A percentile compares a stretch with the other conserved stretches of the same genome.
phyloP scores from a whole-genome alignment of 805 yeast genomes.

The Metschnikowia shivogae region DNA sequence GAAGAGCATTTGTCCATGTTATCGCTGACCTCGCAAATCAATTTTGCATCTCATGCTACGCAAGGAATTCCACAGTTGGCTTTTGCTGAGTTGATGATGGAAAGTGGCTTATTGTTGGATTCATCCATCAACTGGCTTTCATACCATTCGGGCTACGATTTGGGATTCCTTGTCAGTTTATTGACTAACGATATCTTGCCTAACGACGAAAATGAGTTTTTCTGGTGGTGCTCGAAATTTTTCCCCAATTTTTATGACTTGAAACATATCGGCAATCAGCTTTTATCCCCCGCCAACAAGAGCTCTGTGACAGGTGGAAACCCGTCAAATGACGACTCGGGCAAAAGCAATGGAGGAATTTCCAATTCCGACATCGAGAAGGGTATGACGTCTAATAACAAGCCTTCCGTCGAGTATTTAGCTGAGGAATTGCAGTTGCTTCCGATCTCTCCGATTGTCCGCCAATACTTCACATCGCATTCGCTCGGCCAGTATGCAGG shows the following conservation, averaged over 20 bases:
- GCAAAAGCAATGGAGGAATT: background rate
- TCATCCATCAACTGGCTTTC: slow-evolving; percentile 78
- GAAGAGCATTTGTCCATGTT: slow-evolving; percentile 79
- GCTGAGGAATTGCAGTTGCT: slow-evolving; percentile 66
- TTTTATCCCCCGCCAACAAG: slow-evolving; percentile 19
- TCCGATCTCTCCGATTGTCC: slow-evolving; percentile 52
- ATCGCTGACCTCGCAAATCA: slow-evolving; percentile 72
- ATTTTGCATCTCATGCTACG: slow-evolving; percentile 67
- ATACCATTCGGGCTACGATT: slow-evolving; percentile 91
- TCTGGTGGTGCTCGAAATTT: slow-evolving; percentile 61
- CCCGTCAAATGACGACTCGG: slow-evolving; percentile 5
- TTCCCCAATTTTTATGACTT: slow-evolving; percentile 85
- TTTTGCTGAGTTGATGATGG: slow-evolving; percentile 80
- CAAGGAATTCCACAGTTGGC: slow-evolving; percentile 75
- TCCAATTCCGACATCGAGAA: slow-evolving; percentile 7
- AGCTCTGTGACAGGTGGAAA: slow-evolving; percentile 4
- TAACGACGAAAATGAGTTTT: slow-evolving; percentile 70
- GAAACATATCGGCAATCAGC: slow-evolving; percentile 48
- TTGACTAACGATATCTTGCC: slow-evolving; percentile 78
- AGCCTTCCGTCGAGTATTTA: slow-evolving; percentile 54
- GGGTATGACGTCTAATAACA: slow-evolving; percentile 18
- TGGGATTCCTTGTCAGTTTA: slow-evolving; percentile 80
- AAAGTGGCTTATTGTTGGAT: slow-evolving; percentile 79
- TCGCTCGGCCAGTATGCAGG: slow-evolving; percentile 17
- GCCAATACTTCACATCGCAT: slow-evolving; percentile 31